Evolutionary conservation across 345 rosid species (phyloP).

Genomic region (Murraya koenigii): DNA sequence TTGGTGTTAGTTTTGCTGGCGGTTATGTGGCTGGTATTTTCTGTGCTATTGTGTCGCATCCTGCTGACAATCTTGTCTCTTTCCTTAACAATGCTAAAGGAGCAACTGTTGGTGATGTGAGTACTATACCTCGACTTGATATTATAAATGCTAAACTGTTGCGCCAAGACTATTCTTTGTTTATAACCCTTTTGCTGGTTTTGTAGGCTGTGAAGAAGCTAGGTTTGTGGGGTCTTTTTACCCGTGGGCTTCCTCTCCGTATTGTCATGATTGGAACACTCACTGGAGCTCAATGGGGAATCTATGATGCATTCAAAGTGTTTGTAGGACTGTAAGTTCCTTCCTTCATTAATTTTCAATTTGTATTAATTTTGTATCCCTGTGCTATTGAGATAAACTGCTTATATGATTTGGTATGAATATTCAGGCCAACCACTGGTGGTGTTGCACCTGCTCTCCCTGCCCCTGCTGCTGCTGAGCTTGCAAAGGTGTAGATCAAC

Average conservation of each 20-base stretch:
- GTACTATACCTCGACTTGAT: constrained; percentile 18
- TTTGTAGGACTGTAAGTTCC: constrained; percentile 92
- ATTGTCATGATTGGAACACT: constrained; percentile 99
- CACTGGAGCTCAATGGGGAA: constrained; percentile 96
- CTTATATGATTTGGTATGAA: not conserved
- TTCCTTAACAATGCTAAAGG: constrained; percentile 99
- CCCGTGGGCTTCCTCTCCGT: constrained; percentile 96
- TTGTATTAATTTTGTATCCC: not conserved
- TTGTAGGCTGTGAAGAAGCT: constrained; percentile 94
- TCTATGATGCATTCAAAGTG: constrained; percentile 97
- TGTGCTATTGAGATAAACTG: not conserved
- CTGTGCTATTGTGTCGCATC: constrained; percentile 89
- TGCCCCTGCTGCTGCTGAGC: constrained; percentile 36
- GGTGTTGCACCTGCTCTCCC: constrained; percentile 67
- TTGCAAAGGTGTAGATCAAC: constrained; percentile 36
- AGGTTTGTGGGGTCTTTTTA: constrained; percentile 86
- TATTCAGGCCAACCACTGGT: constrained; percentile 92
- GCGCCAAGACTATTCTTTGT: not conserved
- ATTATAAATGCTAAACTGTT: not conserved
- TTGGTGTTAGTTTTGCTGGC: constrained; percentile 91
- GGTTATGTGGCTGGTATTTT: constrained; percentile 92
- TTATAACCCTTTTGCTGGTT: not conserved
- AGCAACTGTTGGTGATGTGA: constrained; percentile 94
- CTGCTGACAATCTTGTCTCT: constrained; percentile 94
- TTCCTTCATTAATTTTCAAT: not conserved